Percentiles rank a stretch among this genome's conserved stretches.
Conservation (phyloP, 441 rosid species). For the Adansonia grandidieri region DNA sequence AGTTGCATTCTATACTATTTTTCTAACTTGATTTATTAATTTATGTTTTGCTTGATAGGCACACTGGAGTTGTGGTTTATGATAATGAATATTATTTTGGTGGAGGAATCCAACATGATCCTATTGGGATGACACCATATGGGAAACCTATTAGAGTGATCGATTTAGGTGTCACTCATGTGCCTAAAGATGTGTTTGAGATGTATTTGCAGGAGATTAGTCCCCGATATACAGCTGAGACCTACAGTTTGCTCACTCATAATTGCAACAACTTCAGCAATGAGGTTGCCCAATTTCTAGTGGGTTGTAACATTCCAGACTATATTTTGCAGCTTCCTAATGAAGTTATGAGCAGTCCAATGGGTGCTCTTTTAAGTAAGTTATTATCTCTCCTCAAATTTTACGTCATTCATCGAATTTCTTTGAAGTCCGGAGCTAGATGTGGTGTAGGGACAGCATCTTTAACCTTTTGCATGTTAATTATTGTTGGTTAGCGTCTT, state of each 20-base stretch:
- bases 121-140: constrained; percentile 74
- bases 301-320: constrained; percentile 74
- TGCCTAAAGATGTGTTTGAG: constrained; percentile 87
- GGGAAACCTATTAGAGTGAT: constrained; percentile 72
- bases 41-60: constrained; percentile 51
- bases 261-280: constrained; percentile 95
- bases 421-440: neutral
- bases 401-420: neutral
- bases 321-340: constrained; percentile 86
- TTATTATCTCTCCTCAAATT: constrained; percentile 1
- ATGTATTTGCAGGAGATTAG: constrained; percentile 79
- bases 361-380: constrained; percentile 92
- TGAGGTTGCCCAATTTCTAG: constrained; percentile 90
- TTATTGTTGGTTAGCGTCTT: neutral
- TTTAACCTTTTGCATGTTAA: neutral
- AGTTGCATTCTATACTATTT: neutral
- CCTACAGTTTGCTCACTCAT: constrained; percentile 79
- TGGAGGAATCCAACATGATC: constrained; percentile 77
- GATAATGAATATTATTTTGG: constrained; percentile 86
- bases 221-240: constrained; percentile 86
- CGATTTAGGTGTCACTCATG: constrained; percentile 79
- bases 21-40: constrained; percentile 13
- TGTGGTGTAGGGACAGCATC: no score
- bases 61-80: constrained; percentile 84
- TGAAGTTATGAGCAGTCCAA: constrained; percentile 90